Evolutionary conservation across 805 yeast genomes (phyloP), one percentile per base, ranked within the genome.

Genomic region (Yarrowia osloensis): DNA sequence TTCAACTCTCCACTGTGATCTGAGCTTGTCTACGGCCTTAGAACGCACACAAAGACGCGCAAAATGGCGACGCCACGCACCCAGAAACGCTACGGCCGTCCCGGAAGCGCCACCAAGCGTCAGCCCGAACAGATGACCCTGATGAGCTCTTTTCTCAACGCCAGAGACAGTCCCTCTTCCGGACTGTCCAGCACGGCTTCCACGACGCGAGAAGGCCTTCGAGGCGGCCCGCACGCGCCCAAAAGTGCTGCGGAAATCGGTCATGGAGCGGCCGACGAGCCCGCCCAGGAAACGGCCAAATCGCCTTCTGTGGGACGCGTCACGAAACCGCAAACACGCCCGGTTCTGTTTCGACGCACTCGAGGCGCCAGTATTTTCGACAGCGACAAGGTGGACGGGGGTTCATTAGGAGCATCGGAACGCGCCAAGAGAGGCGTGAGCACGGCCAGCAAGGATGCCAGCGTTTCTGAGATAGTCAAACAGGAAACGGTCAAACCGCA

Each of bases 351-450:
- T 13, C 15, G 55, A 29, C 24, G 21, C 28, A 50, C 29, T 28
- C 39, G 57, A 31, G 57, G 57, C 3, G 57, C 57, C 17, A 50
- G 57, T 17, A 50, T 50, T 33, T 50, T 50, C 19, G 57, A 50
- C 19, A n/a, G 22, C 6, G 35, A 28, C 4, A 47, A 17, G 9
- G 19, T 31, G 15, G 52, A 47, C 3, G 35, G 28, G 52, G n/a
- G n/a, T n/a, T n/a, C n/a, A n/a, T n/a, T n/a, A n/a, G n/a, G n/a
- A n/a, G 49, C 35, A 12, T 15, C 39, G 6, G 21, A 39, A 31
- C 55, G 55, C 12, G 24, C 55, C 26, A 49, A 49, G n/a, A n/a
- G n/a, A 31, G n/a, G 6, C 4, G 12, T 11, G 12, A 24, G 46
- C 22, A 42, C 26, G 2, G 5, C 12, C 9, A 37, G 42, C 39